Base-by-base conservation (phyloP, 163 green algal species). In the Volvox carteri region DNA sequence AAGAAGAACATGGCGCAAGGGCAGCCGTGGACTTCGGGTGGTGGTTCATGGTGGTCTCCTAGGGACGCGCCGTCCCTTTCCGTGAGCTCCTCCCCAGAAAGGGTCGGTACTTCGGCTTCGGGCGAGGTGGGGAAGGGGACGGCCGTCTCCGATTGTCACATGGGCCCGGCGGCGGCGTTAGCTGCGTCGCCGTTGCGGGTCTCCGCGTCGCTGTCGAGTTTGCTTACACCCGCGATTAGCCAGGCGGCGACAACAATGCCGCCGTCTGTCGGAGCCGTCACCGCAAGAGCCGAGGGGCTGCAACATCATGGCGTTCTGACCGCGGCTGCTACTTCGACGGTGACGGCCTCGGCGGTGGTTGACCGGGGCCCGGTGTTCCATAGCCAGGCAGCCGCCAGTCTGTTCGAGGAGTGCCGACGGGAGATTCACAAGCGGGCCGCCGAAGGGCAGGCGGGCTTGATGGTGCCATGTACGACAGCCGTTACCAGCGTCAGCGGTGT, bases 361-460 rank as follows among this genome's bases (percentile, higher is more conserved):
- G 16, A 60, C 54, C 25, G n/a, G 1, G 39, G 37, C 14, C 39
- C 42, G 42, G 35, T 78, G 60, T 87, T 87, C 25, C 44, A 50
- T 23, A 87, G 80, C 80, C 18, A 44, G 11, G 62, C 72, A 0
- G 80, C 80, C 1, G 62, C 80, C 18, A 33, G 9, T 33, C 42
- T 87, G 62, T 74, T 79, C 11, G 80, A 67, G 30, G 80, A 58
- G 23, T 54, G 72, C 23, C 62, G 80, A 7, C 41, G 80, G 12
- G 80, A 87, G 58, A 70, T 87, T 4, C 80, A 68, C 80, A 87
- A 87, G 30, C 80, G 80, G 0, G 60, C 80, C 2, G 80, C 80
- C 4, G 41, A 33, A 4, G 78, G 30, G 11, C 58, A 39, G 12
- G 39, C 78, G 37, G 54, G 76, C 30, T 30, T n/a, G 25, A n/a